phyloP scores from a whole-genome alignment of 2,329 filamentous ascomycete species.

The Aspergillus pseudoterreus region DNA sequence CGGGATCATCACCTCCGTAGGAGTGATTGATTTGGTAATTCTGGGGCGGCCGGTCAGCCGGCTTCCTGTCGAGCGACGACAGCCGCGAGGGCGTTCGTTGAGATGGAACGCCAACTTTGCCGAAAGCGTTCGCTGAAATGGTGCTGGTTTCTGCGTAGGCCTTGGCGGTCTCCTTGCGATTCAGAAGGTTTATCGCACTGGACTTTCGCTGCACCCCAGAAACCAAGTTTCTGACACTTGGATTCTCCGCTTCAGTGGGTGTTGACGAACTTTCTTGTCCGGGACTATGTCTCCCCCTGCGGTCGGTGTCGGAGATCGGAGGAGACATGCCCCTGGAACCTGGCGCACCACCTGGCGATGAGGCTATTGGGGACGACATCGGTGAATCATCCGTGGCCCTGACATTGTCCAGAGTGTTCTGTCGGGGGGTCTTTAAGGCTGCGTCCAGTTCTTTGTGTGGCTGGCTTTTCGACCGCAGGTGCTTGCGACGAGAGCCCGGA shows the following conservation, averaged over 20 bases:
- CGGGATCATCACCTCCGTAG: slow-evolving; percentile 73
- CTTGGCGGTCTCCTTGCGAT: slow-evolving; percentile 56
- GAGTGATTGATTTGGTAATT: slow-evolving; percentile 68
- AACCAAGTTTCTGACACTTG: slow-evolving; percentile 23
- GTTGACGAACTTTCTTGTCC: slow-evolving; percentile 29
- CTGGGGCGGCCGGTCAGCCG: slow-evolving; percentile 24
- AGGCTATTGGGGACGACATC: slow-evolving; percentile 32
- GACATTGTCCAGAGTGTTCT: slow-evolving; percentile 19
- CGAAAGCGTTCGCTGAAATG: slow-evolving; percentile 61
- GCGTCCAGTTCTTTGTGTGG: slow-evolving; percentile 30
- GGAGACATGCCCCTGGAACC: slow-evolving; percentile 33
- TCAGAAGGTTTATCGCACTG: slow-evolving; percentile 60
- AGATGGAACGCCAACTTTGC: slow-evolving; percentile 56
- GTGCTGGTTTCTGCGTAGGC: slow-evolving; percentile 63
- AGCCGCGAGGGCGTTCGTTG: slow-evolving; percentile 35
- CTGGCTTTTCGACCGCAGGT: slow-evolving; percentile 38
- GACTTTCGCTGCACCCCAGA: slow-evolving; percentile 38
- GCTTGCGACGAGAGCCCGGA: slow-evolving; percentile 47
- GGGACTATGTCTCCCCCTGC: slow-evolving; percentile 21
- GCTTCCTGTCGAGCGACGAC: slow-evolving; percentile 33
- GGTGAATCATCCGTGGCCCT: slow-evolving; percentile 23
- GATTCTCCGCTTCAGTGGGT: slow-evolving; percentile 28
- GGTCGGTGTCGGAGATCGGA: slow-evolving; percentile 32
- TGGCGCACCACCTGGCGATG: slow-evolving; percentile 30
- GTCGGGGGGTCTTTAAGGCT: slow-evolving; percentile 13